A percentile compares a stretch with the other conserved stretches of the same genome.
These are phyloP conservation scores for Talaromyces trachyspermus DNA, from an alignment of 495 filamentous ascomycete species.

Conservation along the genomic window DNA sequence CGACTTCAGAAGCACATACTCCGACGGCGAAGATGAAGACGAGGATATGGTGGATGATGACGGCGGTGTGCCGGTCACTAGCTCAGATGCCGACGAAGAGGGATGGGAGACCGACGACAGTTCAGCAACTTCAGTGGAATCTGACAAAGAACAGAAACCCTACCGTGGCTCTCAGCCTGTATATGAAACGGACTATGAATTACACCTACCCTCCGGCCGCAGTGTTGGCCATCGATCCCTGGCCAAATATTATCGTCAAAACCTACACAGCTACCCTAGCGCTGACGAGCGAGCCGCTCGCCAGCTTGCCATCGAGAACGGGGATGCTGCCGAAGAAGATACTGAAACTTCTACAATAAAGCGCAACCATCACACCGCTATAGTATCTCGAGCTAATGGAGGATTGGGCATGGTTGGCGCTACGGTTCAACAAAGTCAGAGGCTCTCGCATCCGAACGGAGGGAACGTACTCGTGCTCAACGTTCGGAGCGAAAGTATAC, in stretches of 20 bases:
- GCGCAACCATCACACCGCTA: constrained; percentile 48
- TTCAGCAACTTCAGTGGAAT: constrained; percentile 11
- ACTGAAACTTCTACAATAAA: constrained; percentile 23
- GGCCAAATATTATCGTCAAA: constrained; percentile 83
- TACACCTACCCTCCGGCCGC: constrained; percentile 85
- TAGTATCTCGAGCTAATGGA: constrained; percentile 60
- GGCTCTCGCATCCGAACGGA: constrained; percentile 55
- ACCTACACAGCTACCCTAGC: constrained; percentile 74
- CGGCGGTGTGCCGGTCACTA: constrained; percentile 30
- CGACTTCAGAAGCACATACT: constrained; percentile 93
- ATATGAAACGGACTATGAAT: constrained; percentile 84
- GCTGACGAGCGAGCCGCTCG: constrained; percentile 48
- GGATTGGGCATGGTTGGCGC: constrained; percentile 71
- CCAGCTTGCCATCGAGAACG: constrained; percentile 37
- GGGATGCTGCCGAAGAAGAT: constrained; percentile 28
- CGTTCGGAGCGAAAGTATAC: constrained; percentile 50
- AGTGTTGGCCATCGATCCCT: constrained; percentile 87
- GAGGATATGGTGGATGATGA: constrained; percentile 36
- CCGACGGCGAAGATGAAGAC: constrained; percentile 61
- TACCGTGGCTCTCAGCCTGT: constrained; percentile 55
- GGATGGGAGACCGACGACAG: constrained; percentile 74
- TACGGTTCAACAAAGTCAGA: constrained; percentile 61
- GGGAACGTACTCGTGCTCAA: constrained; percentile 54
- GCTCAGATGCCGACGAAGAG: constrained; percentile 46
- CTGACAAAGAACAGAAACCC: constrained; percentile 9